phyloP scores from a whole-genome alignment of 2,329 filamentous ascomycete genomes.

The Emydomyces testavorans region DNA sequence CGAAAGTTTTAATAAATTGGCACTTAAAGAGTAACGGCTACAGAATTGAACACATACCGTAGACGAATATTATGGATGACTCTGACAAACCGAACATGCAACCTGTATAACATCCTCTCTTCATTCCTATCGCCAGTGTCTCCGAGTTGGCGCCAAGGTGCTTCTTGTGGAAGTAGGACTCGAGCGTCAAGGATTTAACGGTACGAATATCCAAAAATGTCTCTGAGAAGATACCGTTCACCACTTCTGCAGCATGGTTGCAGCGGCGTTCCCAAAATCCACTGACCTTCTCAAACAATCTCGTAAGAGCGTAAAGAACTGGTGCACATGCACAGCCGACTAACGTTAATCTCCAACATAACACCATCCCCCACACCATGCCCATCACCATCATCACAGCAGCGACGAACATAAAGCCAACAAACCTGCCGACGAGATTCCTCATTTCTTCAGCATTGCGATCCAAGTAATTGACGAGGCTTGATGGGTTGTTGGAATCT shows the following conservation, averaged over 20 bases:
- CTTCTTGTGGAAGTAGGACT: constrained; percentile 57
- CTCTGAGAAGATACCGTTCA: constrained; percentile 57
- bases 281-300: constrained; percentile 53
- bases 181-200: constrained; percentile 62
- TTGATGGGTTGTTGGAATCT: constrained; percentile 50
- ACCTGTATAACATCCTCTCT: constrained; percentile 56
- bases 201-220: constrained; percentile 68
- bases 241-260: constrained; percentile 50
- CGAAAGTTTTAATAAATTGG: constrained; percentile 12
- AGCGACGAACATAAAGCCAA: constrained; percentile 57
- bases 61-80: constrained; percentile 57
- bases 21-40: neutral
- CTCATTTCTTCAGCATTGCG: constrained; percentile 78
- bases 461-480: constrained; percentile 62
- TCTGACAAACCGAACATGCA: constrained; percentile 68
- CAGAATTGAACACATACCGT: constrained; percentile 31
- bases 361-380: constrained; percentile 58
- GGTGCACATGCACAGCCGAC: constrained; percentile 60
- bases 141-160: constrained; percentile 43
- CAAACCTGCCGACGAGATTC: constrained; percentile 67
- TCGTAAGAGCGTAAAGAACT: constrained; percentile 54
- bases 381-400: constrained; percentile 57
- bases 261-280: constrained; percentile 60
- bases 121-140: constrained; percentile 51
- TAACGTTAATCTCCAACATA: constrained; percentile 70